phyloP scores from a whole-genome alignment of 192 early-diverging fungal genomes.

The Coemansia sp. region DNA sequence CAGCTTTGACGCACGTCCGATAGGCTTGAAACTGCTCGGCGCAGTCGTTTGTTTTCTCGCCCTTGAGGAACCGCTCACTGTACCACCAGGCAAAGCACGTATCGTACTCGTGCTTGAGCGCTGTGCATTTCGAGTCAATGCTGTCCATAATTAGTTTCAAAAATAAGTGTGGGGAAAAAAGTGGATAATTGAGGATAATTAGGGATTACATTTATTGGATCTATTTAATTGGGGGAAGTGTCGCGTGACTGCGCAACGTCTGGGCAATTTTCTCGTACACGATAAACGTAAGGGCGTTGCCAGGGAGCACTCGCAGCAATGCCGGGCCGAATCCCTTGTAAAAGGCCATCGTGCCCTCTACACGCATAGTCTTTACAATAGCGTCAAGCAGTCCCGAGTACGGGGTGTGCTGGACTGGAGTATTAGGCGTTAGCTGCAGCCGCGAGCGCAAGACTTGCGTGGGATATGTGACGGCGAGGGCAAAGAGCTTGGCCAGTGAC shows the following conservation, averaged over 20 bases:
- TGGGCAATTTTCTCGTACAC: slow-evolving; percentile 82
- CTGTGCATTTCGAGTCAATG: slow-evolving; percentile 68
- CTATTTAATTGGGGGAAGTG: too few species aligned
- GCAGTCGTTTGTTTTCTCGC: slow-evolving; percentile 76
- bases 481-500: slow-evolving; percentile 80
- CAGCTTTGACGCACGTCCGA: slow-evolving; percentile 73
- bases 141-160: slow-evolving; percentile 32
- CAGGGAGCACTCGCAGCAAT: slow-evolving; percentile 85
- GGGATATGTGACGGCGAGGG: slow-evolving; percentile 87
- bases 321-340: slow-evolving; percentile 92
- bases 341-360: slow-evolving; percentile 79
- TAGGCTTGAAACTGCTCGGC: slow-evolving; percentile 83
- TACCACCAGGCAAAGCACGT: slow-evolving; percentile 96
- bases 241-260: slow-evolving; percentile 60
- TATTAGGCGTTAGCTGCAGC: slow-evolving; percentile 66
- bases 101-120: slow-evolving; percentile 84
- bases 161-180: background rate
- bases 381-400: slow-evolving; percentile 76
- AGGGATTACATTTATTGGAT: background rate
- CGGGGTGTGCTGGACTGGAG: slow-evolving; percentile 26
- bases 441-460: slow-evolving; percentile 88
- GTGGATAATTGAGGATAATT: background rate
- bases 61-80: slow-evolving; percentile 90
- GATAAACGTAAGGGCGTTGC: slow-evolving; percentile 94
- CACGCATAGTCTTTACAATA: slow-evolving; percentile 64